Base-by-base conservation (phyloP, 495 filamentous ascomycete species). In the Lasiosphaeriaceae sp. region DNA sequence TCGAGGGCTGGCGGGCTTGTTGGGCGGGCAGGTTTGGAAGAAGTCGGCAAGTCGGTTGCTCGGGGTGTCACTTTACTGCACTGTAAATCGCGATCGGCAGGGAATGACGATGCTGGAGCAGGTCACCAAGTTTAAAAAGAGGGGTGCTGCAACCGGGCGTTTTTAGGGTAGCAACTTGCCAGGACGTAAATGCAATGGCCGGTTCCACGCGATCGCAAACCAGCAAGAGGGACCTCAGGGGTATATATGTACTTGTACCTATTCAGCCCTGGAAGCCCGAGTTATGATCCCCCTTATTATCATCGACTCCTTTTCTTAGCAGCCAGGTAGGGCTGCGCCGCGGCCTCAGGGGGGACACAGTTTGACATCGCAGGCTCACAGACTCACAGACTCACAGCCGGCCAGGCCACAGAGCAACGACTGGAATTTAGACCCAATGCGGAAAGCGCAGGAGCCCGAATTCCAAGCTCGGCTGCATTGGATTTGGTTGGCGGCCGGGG, bases 91-190 rank as follows among this genome's bases (percentile, higher is more conserved):
- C 23, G 59, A 62, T 58, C 59, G 57, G 51, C 66, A 68, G 63
- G 66, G 66, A 68, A 66, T 66, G 66, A 66, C 66, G 66, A 63
- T 66, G 60, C 47, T 56, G 39, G 11, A 22, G 52, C 46, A 57
- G 29, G 22, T 9, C 50, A 24, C 47, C 17, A 57, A 54, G 16
- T 45, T 9, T 23, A 54, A 60, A 58, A 57, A 41, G 55, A 47
- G 53, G 58, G 43, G 54, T 52, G 48, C 12, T 31, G 44, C 21
- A 53, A 45, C 20, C 46, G 37, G 21, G 20, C 23, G 31, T 47
- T 37, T 54, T 56, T 56, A 41, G 37, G 41, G 26, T 31, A 9
- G n/a, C n/a, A n/a, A n/a, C n/a, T n/a, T 50, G 48, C 31, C 22
- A 67, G 53, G 56, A 60, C 65, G 64, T 62, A 22, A 11, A 12